Conservation (phyloP, 495 filamentous ascomycete genomes). For the Talaromyces wortmannii region DNA sequence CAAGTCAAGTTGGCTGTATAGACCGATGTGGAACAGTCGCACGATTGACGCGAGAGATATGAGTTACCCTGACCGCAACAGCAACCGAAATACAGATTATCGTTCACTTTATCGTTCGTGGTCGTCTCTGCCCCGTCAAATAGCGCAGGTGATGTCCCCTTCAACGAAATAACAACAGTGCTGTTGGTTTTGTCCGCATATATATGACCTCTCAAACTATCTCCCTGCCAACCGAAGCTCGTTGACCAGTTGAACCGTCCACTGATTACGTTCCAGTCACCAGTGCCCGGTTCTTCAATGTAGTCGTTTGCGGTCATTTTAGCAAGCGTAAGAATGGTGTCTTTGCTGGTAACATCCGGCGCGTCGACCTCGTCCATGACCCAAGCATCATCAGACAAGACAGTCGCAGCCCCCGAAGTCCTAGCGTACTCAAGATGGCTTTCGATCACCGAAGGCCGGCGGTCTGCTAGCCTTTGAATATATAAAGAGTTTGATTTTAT, state of each 20-base stretch:
- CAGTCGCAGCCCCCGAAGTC: constrained; percentile 50
- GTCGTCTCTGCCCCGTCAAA: constrained; percentile 95
- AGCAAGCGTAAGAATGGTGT: constrained; percentile 76
- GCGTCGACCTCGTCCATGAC: constrained; percentile 69
- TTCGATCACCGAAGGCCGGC: constrained; percentile 68
- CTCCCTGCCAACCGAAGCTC: constrained; percentile 83
- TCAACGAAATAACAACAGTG: constrained; percentile 86
- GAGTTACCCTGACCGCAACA: constrained; percentile 92
- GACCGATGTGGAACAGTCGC: constrained; percentile 76
- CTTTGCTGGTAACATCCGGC: constrained; percentile 81
- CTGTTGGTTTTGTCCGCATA: constrained; percentile 79
- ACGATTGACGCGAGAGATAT: constrained; percentile 81
- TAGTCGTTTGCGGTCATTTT: constrained; percentile 88
- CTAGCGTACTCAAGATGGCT: constrained; percentile 63
- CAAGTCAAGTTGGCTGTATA: constrained; percentile 91
- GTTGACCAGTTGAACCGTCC: constrained; percentile 73
- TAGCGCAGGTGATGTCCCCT: constrained; percentile 83
- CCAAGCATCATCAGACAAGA: constrained; percentile 67
- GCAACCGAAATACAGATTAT: constrained; percentile 96
- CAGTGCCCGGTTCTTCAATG: constrained; percentile 58
- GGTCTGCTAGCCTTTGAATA: constrained; percentile 77
- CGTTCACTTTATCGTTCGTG: constrained; percentile 94
- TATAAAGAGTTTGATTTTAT: constrained; percentile 53
- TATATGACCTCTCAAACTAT: constrained; percentile 88
- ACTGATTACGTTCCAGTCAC: constrained; percentile 80